A percentile compares a stretch with the other conserved stretches of the same genome.
phyloP scores from a whole-genome alignment of 2,329 filamentous ascomycete genomes.

The Scedosporium aurantiacum region DNA sequence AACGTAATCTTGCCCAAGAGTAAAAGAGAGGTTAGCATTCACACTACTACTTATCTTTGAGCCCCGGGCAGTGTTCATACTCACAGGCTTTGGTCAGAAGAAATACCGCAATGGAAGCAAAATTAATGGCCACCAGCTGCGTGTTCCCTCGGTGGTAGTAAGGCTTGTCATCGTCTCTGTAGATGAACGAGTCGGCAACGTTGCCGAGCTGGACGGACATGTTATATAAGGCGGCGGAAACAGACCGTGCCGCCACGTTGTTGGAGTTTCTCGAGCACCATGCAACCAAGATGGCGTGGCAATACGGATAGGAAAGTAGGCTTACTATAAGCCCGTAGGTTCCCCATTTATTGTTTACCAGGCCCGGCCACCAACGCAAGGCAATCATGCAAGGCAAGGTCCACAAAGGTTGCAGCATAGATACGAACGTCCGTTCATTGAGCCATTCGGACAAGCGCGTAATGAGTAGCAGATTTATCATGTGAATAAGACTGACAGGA shows the following conservation, averaged over 20 bases:
- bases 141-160: constrained; percentile 33
- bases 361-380: constrained; percentile 22
- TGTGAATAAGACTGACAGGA: constrained; percentile 23
- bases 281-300: constrained; percentile 38
- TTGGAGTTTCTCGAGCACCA: constrained; percentile 48
- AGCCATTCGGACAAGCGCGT: constrained; percentile 34
- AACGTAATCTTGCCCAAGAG: constrained; percentile 31
- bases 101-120: constrained; percentile 37
- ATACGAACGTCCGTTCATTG: constrained; percentile 29
- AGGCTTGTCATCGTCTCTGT: constrained; percentile 25
- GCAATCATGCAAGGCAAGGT: constrained; percentile 40
- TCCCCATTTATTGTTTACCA: constrained; percentile 19
- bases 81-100: constrained; percentile 29
- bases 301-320: constrained; percentile 22
- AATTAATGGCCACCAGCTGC: constrained; percentile 34
- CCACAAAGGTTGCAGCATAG: constrained; percentile 39
- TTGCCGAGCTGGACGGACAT: constrained; percentile 23
- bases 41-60: background rate
- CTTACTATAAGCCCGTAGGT: constrained; percentile 22
- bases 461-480: constrained; percentile 31
- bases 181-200: constrained; percentile 28
- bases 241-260: constrained; percentile 45
- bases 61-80: background rate
- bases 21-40: constrained; percentile 6
- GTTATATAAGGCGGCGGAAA: constrained; percentile 48